These are phyloP conservation scores for Rhipidocladum racemiflorum DNA, from an alignment of 176 grass and related monocot species.

Conservation along the genomic window DNA sequence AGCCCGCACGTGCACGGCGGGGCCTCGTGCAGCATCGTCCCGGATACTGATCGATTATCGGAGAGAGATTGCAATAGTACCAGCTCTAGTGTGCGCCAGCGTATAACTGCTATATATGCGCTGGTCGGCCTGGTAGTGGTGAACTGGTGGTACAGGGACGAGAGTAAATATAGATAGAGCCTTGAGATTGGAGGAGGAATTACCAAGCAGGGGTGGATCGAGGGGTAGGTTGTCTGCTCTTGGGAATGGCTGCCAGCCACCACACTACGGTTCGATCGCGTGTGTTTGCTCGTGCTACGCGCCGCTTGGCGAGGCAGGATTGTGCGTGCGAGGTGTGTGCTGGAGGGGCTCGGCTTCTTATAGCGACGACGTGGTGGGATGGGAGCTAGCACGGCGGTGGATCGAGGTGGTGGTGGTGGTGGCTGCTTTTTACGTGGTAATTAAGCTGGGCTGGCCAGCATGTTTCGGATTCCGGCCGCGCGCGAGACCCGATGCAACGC, in stretches of 20 bases:
- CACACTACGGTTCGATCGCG: constrained; percentile 18
- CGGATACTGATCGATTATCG: background rate
- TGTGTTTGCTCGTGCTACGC: background rate
- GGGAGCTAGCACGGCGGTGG: too few species aligned
- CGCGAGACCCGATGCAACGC: constrained; percentile 26
- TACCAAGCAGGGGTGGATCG: constrained; percentile 21
- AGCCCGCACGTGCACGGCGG: constrained; percentile 63
- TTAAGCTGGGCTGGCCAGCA: constrained; percentile 18
- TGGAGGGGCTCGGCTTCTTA: constrained; percentile 35
- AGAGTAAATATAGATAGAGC: constrained; percentile 12
- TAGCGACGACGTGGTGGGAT: constrained; percentile 47
- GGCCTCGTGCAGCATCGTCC: constrained; percentile 58
- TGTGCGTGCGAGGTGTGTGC: background rate
- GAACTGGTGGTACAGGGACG: background rate
- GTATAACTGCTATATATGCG: background rate
- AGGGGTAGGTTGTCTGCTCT: constrained; percentile 58
- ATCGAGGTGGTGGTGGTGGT: too few species aligned
- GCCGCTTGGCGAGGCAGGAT: background rate
- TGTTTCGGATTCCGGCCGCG: constrained; percentile 37
- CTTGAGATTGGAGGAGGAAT: constrained; percentile 26
- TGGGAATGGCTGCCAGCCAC: constrained; percentile 24
- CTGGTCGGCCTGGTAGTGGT: background rate
- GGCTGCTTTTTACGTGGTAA: constrained; percentile 29
- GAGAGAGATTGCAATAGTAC: background rate
- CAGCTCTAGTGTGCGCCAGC: background rate